phyloP scores from a whole-genome alignment of 768 basidiomycete species.

The Fibroporia radiculosa region DNA sequence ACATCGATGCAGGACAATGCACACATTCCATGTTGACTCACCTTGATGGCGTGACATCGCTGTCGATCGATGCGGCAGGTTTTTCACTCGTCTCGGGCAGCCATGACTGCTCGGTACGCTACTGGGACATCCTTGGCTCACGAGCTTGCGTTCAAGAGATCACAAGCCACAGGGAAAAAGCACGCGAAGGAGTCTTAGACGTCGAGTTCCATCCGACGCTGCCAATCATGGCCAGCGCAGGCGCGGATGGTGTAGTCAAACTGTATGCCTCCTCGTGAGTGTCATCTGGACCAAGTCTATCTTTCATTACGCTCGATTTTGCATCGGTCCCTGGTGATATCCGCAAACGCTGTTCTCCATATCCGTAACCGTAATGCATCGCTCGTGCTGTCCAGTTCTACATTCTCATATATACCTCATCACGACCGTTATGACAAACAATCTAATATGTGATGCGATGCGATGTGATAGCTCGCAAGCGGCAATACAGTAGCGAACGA shows the following conservation, averaged over 20 bases:
- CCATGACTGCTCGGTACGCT: slow-evolving; percentile 89
- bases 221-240: slow-evolving; percentile 86
- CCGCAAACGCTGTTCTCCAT: neutral
- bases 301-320: neutral
- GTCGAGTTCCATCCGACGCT: slow-evolving; percentile 79
- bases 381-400: neutral
- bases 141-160: slow-evolving; percentile 84
- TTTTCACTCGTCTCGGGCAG: slow-evolving; percentile 85
- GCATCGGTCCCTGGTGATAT: neutral
- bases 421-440: slow-evolving; percentile 18
- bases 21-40: slow-evolving; percentile 89
- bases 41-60: slow-evolving; percentile 83
- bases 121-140: slow-evolving; percentile 87
- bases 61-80: slow-evolving; percentile 82
- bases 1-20: slow-evolving; percentile 54
- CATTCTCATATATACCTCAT: slow-evolving; percentile 19
- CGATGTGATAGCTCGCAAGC: no score
- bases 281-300: no score
- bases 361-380: neutral
- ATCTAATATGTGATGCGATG: no score
- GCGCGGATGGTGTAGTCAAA: slow-evolving; percentile 93
- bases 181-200: slow-evolving; percentile 83
- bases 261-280: slow-evolving; percentile 79
- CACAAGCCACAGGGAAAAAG: slow-evolving; percentile 83
- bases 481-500: no score